phyloP scores from a whole-genome alignment of 495 filamentous ascomycete species.

The Neurospora sp. region DNA sequence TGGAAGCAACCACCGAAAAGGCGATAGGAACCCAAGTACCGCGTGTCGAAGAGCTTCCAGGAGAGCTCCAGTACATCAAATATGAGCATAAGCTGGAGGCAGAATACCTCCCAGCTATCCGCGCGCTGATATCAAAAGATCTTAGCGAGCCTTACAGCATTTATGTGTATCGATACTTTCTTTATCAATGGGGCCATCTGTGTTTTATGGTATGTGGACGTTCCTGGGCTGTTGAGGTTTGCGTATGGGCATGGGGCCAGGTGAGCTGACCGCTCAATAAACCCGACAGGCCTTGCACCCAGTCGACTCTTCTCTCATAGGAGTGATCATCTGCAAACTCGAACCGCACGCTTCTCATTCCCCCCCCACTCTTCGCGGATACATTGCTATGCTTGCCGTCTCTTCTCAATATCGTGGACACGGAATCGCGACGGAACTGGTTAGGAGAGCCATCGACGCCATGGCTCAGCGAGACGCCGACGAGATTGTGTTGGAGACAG shows the following conservation, averaged over 20 bases:
- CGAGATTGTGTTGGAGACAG: slow-evolving; percentile 94
- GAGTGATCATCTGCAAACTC: slow-evolving; percentile 93
- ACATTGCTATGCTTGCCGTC: slow-evolving; percentile 97
- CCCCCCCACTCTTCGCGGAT: slow-evolving; percentile 73
- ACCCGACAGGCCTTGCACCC: slow-evolving; percentile 55
- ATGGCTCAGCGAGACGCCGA: slow-evolving; percentile 81
- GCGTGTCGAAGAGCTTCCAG: slow-evolving; percentile 23
- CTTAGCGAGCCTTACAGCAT: slow-evolving; percentile 99
- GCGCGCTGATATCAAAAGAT: slow-evolving; percentile 89
- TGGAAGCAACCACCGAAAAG: slow-evolving; percentile 9
- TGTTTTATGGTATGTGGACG: slow-evolving; percentile 67
- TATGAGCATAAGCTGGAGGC: slow-evolving; percentile 73
- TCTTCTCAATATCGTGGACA: slow-evolving; percentile 64
- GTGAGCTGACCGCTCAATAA: slow-evolving; percentile 1
- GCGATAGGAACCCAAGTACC: not conserved
- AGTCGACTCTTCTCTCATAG: slow-evolving; percentile 45
- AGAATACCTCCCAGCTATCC: slow-evolving; percentile 75
- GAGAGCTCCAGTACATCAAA: slow-evolving; percentile 67
- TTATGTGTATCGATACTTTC: slow-evolving; percentile 97
- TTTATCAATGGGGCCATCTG: slow-evolving; percentile 95
- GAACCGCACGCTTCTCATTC: slow-evolving; percentile 67
- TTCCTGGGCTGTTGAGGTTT: not conserved
- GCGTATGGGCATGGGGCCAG: not conserved
- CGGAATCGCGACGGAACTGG: slow-evolving; percentile 86
- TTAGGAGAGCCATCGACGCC: slow-evolving; percentile 81